Evolutionary conservation across 192 early-diverging fungal genomes (phyloP), one percentile per base, ranked within the genome.

Genomic region (Backusella parvicylindrica): DNA sequence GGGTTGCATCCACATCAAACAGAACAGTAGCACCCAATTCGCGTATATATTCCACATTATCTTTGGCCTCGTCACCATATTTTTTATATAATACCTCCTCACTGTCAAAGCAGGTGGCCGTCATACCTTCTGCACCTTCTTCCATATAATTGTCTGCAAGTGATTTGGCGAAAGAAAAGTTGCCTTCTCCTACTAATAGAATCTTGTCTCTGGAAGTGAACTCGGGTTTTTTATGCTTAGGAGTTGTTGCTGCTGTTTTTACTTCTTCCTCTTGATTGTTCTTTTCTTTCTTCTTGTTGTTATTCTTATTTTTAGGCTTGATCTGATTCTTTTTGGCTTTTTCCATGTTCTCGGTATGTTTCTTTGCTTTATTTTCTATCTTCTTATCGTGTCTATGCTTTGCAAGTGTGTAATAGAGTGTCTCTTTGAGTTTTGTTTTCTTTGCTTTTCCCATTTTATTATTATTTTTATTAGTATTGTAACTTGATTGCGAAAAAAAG

Each of bases 91-190:
- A 82, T 1, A 85, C 83, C n/a, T 86, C 75, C 60, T 92, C 84
- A 2, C 84, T 85, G 75, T 99, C 97, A 38, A 86, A 91, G 13
- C 90, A 86, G 0, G 95, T 98, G 2, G 95, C 96, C 16, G 84
- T 83, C 8, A 95, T 82, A 31, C 82, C 84, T n/a, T 86, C 78
- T 13, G 86, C 87, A 7, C 86, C 82, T 18, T 87, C 82, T 26
- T 90, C 82, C 2, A 91, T 68, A 40, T 76, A 73, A 40, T 79
- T 82, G 40, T 86, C 83, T 11, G 87, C 86, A 12, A 98, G 70
- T 21, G 90, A 86, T 63, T 86, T 86, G 1, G 97, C 90, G 81
- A 97, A 99, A 66, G 92, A 93, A 77, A 99, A 98, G 83, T 98
- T 99, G n/a, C 95, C 95, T 84, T 96, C 95, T 49, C 95, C 95